Base-by-base conservation (phyloP, 2,329 filamentous ascomycete species). In the Sphaerulina populicola region DNA sequence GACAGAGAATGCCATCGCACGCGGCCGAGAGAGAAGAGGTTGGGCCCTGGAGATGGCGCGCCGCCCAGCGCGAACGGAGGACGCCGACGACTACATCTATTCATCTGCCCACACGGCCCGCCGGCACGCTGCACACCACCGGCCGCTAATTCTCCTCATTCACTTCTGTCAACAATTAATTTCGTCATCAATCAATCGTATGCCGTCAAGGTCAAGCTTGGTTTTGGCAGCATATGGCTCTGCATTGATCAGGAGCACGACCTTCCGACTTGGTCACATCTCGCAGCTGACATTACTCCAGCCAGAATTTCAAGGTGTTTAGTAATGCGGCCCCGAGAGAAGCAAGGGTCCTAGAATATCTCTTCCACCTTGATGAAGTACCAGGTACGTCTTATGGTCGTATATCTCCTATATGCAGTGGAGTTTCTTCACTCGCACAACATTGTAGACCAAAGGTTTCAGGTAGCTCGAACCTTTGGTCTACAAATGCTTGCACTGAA, bases 151-250 rank as follows among this genome's bases (percentile, higher is more conserved):
- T 3, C 18, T 18, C 18, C 18, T 18, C 18, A 18, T 18, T 18
- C 23, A 27, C 23, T 27, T 7, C 23, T 27, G 23, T 27, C 23
- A 27, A 27, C 23, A 27, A 27, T 2, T 7, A 27, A n/a, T n/a
- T n/a, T n/a, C n/a, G n/a, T n/a, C 6, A 35, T 52, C 10, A 35
- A 30, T n/a, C 36, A 35, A 23, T 18, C 21, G 7, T 52, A 52
- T 30, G 29, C 29, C 7, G 43, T 52, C 1, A 47, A 40, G 30
- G 43, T 29, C 29, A 47, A 52, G 29, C 44, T 52, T 27, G 49
- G 49, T 8, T 52, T 35, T 21, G 50, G 50, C n/a, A 18, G 50
- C 4, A 52, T 31, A 3, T 52, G 44, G 50, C 23, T 52, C 6
- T 48, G 44, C 21, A 47, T 7, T 14, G 44, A 52, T 39, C 6